Base-by-base conservation (phyloP, 1,139 yeast genomes). In the Wickerhamomyces sp. region DNA sequence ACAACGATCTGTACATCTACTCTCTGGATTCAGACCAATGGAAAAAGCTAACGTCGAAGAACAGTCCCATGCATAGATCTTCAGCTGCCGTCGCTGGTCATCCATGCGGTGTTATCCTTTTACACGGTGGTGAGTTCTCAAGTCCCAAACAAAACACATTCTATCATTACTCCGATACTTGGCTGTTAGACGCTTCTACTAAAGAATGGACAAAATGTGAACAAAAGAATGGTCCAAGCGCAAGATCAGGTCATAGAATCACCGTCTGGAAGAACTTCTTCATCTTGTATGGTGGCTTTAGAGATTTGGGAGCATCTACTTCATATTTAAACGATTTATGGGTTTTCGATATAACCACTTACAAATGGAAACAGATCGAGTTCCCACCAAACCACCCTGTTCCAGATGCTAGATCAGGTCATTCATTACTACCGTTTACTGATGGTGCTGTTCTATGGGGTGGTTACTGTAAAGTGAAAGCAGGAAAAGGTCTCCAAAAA, bases 91-190 rank as follows among this genome's bases (percentile, higher is more conserved):
- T 88, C 88, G 81, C 91, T 46, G 82, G 87, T 0, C 97, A 91
- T 58, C 95, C 96, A 2, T 78, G 89, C 3, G 97, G 97, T 8
- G 64, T 88, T 1, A 72, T 86, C 18, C 61, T 91, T 41, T 61
- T 91, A 68, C 91, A 87, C 64, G 98, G 97, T 35, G 98, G 98
- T 47, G 98, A 91, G 59, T 91, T 91, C 51, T 86, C 96, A 2
- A 85, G 95, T 7, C 97, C 97, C 3, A 91, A 89, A 54, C 98
- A 91, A 59, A 79, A 88, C 33, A 87, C 96, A 0, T 91, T 91
- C 58, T 93, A 91, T 58, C 98, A 91, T 59, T 91, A 87, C 57
- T 93, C 96, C 15, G 98, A 91, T 54, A 83, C 96, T 4, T 91
- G 97, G 97, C 69, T 89, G 35, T 64, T 91, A 41, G 97, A 91